phyloP scores from a whole-genome alignment of 345 rosid species.

The Capsella bursapastoris region DNA sequence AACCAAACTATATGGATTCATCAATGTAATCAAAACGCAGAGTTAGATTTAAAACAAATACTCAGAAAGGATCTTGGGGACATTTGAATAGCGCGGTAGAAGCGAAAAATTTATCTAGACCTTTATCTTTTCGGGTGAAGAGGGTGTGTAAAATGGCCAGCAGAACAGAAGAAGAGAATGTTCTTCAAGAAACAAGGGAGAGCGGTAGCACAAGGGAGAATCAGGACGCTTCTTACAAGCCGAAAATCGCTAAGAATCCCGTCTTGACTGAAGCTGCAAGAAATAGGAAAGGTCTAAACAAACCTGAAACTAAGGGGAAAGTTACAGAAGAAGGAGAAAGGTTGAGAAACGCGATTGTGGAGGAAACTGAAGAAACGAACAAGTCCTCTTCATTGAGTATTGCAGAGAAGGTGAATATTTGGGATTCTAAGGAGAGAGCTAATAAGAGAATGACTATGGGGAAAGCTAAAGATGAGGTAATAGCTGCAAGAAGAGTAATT shows the following conservation, averaged over 20 bases:
- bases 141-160: background rate
- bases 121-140: background rate
- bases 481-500: background rate
- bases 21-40: background rate
- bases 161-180: background rate
- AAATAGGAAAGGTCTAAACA: background rate
- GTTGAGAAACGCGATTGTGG: background rate
- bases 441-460: background rate
- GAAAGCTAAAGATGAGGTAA: background rate
- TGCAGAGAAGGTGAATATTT: constrained; percentile 17
- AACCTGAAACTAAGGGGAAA: constrained; percentile 8
- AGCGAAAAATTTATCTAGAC: background rate
- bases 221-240: background rate
- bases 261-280: background rate
- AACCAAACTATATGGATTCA: background rate
- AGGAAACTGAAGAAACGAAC: constrained; percentile 2
- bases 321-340: constrained; percentile 12
- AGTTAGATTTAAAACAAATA: constrained; percentile 3
- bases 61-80: background rate
- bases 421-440: constrained; percentile 10
- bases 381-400: constrained; percentile 1
- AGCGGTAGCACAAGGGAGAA: background rate
- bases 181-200: background rate
- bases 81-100: background rate
- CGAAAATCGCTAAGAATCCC: background rate